Percentiles rank a stretch among this genome's conserved stretches.
These are phyloP conservation scores for Sugiyamaella novakii DNA, from an alignment of 1,139 yeast species.

Conservation along the genomic window DNA sequence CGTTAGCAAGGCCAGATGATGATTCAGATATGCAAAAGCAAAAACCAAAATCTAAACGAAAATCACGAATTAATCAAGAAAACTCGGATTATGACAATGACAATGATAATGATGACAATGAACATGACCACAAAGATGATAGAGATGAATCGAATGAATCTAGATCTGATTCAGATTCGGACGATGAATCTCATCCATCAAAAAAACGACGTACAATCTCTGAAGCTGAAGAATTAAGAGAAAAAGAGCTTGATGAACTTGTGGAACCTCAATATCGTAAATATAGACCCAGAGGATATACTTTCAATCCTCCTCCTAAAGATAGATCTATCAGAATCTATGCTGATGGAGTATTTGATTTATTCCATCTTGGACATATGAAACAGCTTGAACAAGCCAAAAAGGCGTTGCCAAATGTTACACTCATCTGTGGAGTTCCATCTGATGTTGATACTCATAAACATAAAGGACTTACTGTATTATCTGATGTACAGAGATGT, in stretches of 20 bases:
- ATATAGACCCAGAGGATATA: constrained; percentile 44
- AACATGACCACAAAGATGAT: background rate
- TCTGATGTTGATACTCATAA: constrained; percentile 88
- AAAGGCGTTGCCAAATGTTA: constrained; percentile 83
- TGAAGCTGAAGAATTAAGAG: constrained; percentile 38
- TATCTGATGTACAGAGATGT: constrained; percentile 81
- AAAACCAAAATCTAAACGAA: too few species aligned
- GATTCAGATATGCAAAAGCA: constrained; percentile 10
- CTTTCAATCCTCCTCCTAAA: constrained; percentile 77
- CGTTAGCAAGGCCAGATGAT: constrained; percentile 14
- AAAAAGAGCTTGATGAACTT: constrained; percentile 57
- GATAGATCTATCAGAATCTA: constrained; percentile 88
- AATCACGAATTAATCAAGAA: background rate
- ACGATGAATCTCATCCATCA: constrained; percentile 11
- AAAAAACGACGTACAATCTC: constrained; percentile 21
- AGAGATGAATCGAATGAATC: too few species aligned
- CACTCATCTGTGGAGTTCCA: constrained; percentile 88
- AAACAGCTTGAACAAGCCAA: constrained; percentile 95
- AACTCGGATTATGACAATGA: background rate
- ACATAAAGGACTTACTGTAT: constrained; percentile 88
- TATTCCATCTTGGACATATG: constrained; percentile 97
- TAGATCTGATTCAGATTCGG: constrained; percentile 16
- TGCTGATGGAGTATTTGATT: constrained; percentile 97
- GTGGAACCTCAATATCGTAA: constrained; percentile 49
- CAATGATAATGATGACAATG: background rate